phyloP scores from a whole-genome alignment of 2,329 filamentous ascomycete species.

The Hypoxylon sp. region DNA sequence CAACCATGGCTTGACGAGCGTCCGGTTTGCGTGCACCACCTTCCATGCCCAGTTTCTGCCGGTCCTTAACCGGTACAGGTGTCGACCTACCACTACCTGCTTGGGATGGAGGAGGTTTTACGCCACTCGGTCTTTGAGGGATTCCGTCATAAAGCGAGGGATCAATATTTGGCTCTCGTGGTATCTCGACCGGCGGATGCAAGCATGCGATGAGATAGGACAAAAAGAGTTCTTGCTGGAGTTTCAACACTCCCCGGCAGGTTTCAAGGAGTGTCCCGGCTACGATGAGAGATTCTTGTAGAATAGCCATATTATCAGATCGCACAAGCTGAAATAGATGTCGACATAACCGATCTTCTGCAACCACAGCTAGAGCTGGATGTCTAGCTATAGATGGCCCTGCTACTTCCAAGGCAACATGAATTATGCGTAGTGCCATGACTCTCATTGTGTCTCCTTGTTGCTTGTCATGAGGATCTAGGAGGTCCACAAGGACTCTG shows the following conservation, averaged over 20 bases:
- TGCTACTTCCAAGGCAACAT: slow-evolving; percentile 95
- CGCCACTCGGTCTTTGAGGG: slow-evolving; percentile 88
- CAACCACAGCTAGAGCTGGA: slow-evolving; percentile 86
- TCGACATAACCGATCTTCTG: slow-evolving; percentile 92
- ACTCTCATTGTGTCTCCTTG: slow-evolving; percentile 96
- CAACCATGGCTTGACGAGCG: slow-evolving; percentile 97
- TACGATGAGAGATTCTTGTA: slow-evolving; percentile 93
- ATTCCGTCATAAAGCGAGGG: slow-evolving; percentile 93
- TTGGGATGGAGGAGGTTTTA: slow-evolving; percentile 82
- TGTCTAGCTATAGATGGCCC: slow-evolving; percentile 95
- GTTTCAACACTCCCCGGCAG: slow-evolving; percentile 89
- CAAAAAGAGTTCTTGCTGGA: slow-evolving; percentile 96
- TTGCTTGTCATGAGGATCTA: slow-evolving; percentile 92
- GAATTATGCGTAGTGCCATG: slow-evolving; percentile 97
- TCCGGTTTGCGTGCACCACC: slow-evolving; percentile 93
- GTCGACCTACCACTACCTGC: slow-evolving; percentile 85
- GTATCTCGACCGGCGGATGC: slow-evolving; percentile 94
- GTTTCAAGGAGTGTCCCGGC: slow-evolving; percentile 92
- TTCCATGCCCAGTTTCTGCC: slow-evolving; percentile 92
- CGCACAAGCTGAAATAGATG: slow-evolving; percentile 96
- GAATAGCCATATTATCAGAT: slow-evolving; percentile 94
- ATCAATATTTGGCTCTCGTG: slow-evolving; percentile 89
- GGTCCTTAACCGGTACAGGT: slow-evolving; percentile 91
- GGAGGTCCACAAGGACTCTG: slow-evolving; percentile 89
- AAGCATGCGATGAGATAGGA: slow-evolving; percentile 95